Evolutionary conservation across 1,139 yeast genomes (phyloP).

Genomic region (Tardiomyces blankii): DNA sequence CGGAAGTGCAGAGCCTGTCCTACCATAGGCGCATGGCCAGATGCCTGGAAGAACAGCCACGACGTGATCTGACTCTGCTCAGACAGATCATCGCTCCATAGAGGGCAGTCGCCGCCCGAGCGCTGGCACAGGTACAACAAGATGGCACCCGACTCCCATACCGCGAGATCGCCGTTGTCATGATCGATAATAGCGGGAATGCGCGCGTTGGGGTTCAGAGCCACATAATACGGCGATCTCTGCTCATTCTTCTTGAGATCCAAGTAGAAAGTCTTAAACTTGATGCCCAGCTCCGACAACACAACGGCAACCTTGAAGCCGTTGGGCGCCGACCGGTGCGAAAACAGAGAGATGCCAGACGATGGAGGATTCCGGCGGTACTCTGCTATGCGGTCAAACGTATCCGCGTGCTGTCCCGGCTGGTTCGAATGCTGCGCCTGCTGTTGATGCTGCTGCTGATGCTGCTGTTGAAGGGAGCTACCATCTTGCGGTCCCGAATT

Average conservation of each 20-base stretch:
- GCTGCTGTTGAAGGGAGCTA: no score
- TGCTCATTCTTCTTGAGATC: slow-evolving; percentile 89
- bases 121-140: slow-evolving; percentile 62
- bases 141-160: slow-evolving; percentile 95
- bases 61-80: slow-evolving; percentile 83
- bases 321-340: slow-evolving; percentile 91
- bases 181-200: slow-evolving; percentile 94
- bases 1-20: slow-evolving; percentile 94
- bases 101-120: slow-evolving; percentile 52
- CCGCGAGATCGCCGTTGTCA: slow-evolving; percentile 60
- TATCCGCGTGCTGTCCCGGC: neutral
- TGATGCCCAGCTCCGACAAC: slow-evolving; percentile 68
- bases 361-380: slow-evolving; percentile 72
- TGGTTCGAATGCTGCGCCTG: neutral
- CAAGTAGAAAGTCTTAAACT: slow-evolving; percentile 71
- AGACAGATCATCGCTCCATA: slow-evolving; percentile 70
- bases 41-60: slow-evolving; percentile 91
- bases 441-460: no score
- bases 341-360: slow-evolving; percentile 77
- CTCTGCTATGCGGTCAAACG: slow-evolving; percentile 44
- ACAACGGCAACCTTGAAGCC: slow-evolving; percentile 95
- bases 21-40: slow-evolving; percentile 97
- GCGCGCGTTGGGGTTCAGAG: slow-evolving; percentile 87
- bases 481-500: neutral
- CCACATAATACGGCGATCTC: slow-evolving; percentile 83